phyloP scores from a whole-genome alignment of 2,329 filamentous ascomycete species.

The Neopestalotiopsis sp. region DNA sequence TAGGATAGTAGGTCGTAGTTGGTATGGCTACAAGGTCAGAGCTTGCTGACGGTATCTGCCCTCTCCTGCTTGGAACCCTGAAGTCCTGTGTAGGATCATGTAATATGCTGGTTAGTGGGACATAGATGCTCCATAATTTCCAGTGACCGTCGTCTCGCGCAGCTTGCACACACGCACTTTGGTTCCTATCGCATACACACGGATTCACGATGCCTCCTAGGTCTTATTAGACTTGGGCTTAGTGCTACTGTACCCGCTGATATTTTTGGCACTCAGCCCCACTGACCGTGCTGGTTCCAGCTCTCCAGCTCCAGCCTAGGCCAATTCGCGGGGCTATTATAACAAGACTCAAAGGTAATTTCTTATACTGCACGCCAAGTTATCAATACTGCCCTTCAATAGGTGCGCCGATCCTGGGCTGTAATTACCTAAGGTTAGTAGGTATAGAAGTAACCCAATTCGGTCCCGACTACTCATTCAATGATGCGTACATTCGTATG shows the following conservation, averaged over 20 bases:
- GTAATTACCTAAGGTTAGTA: not conserved
- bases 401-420: not conserved
- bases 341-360: not conserved
- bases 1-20: too few species aligned
- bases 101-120: not conserved
- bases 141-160: not conserved
- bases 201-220: not conserved
- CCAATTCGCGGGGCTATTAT: not conserved
- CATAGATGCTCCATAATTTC: not conserved
- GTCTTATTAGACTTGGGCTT: not conserved
- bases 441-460: not conserved
- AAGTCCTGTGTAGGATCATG: not conserved
- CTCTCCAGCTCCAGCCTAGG: not conserved
- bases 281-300: too few species aligned
- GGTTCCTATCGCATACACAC: not conserved
- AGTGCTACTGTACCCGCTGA: not conserved
- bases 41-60: too few species aligned
- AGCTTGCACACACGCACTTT: not conserved
- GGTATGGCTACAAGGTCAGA: too few species aligned
- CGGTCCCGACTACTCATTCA: not conserved
- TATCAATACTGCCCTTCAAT: not conserved
- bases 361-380: not conserved
- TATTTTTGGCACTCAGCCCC: not conserved
- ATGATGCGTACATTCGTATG: not conserved
- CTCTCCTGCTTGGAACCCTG: too few species aligned